These are phyloP conservation scores for Globisporangium carolinianum DNA, from an alignment of 352 stramenopile species.

Conservation along the genomic window DNA sequence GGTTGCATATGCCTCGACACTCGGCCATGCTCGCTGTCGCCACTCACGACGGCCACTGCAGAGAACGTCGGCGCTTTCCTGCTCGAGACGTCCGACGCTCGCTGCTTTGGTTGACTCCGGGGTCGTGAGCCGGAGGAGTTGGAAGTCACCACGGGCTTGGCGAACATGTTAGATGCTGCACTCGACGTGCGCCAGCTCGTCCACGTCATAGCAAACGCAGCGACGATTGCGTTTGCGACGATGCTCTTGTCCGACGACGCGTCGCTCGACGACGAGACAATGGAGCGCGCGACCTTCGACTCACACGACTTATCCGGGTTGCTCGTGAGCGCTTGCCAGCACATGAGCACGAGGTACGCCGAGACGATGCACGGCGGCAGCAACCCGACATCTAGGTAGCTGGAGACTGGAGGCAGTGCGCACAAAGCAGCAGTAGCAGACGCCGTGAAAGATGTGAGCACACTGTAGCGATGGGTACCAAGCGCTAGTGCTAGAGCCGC, in stretches of 20 bases:
- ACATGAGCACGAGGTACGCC: conserved; percentile 67
- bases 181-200: conserved; percentile 65
- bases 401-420: conserved; percentile 30
- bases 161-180: conserved; percentile 51
- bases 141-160: conserved; percentile 15
- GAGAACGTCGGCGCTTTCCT: conserved; percentile 9
- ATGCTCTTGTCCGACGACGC: conserved; percentile 27
- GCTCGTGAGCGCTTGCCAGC: conserved; percentile 64
- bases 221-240: conserved; percentile 41
- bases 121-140: too few relatives aligned
- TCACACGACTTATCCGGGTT: conserved; percentile 47
- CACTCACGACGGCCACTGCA: conserved; percentile 41
- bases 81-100: background rate
- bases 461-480: background rate
- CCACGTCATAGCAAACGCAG: conserved; percentile 58
- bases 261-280: background rate
- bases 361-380: conserved; percentile 70
- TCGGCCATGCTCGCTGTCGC: background rate
- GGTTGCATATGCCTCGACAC: background rate
- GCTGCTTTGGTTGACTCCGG: too few relatives aligned
- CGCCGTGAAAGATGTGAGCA: background rate
- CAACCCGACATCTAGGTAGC: conserved; percentile 65
- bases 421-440: background rate
- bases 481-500: background rate
- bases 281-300: background rate